Evolutionary conservation across 2,329 filamentous ascomycete species (phyloP), one percentile per base, ranked within the genome.

Genomic region (Metarhizium guizhouense): DNA sequence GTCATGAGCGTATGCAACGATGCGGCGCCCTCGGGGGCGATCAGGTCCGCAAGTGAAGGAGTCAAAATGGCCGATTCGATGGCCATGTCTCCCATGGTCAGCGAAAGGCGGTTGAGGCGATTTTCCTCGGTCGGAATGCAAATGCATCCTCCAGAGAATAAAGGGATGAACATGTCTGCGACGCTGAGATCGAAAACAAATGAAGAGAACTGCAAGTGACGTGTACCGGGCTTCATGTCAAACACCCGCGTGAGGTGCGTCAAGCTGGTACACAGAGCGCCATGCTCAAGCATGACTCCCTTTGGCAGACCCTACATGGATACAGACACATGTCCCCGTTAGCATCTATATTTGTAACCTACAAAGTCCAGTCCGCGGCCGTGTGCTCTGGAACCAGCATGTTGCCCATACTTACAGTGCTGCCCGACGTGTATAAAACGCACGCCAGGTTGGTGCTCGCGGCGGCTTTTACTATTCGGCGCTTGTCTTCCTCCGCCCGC

Each of bases 91-190:
- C 16, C 11, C 54, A 54, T 51, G 20, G 43, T 34, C 48, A 69
- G 64, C 52, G 63, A 63, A 55, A 77, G 60, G 57, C 76, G 68
- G 56, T 79, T 77, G 55, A 79, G 68, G 6, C 77, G 72, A 54
- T 78, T 74, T 36, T 74, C 71, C 29, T 81, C 78, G 1, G 76
- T 77, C 1, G 78, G 76, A 16, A 81, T 75, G 61, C 76, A 78
- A 11, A 79, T 68, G 55, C 74, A 77, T 11, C 74, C 76, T 32
- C 76, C 76, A 6, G 34, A 29, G 4, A 48, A 18, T 1, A 63
- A 53, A 4, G 61, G 45, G 7, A 40, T 38, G 7, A 58, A 56
- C 14, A 56, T 54, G 1, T 61, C 40, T 18, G 38, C 25, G 8
- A 53, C 13, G 13, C 52, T 47, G 34, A 45, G 14, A 20, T 53